Base-by-base conservation (phyloP, 306 rosid genomes). In the Argentina anserina region DNA sequence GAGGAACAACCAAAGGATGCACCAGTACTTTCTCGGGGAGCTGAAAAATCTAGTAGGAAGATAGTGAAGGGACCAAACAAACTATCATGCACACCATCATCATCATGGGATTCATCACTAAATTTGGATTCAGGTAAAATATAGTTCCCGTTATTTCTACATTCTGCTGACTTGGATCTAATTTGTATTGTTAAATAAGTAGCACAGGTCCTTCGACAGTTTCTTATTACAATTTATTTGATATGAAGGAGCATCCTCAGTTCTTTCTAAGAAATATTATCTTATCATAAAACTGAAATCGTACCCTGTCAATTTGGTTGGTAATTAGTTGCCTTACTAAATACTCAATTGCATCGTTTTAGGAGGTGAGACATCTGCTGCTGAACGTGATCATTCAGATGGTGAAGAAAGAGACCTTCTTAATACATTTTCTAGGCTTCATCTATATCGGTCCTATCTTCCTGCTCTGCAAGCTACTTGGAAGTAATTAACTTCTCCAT, bases 401-500 rank as follows among this genome's bases (percentile, higher is more conserved):
- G 53, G 17, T 73, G 81, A 74, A 76, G 82, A 74, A 70, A 66
- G 72, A 42, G 70, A 69, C 8, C 71, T 60, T 43, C 41, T 9
- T 69, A 78, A 49, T 80, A 23, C 64, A 69, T 71, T 36, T 65
- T 71, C 75, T 41, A 50, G 68, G 71, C 11, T 83, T 17, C 42
- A 66, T 56, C 41, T 53, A 31, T 46, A 81, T 55, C 29, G 0
- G 43, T 39, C 61, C 34, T 70, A 20, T 78, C 69, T 86, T 25
- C 98, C 97, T 60, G 77, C 88, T 53, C 76, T 49, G 42, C 26
- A 47, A 40, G 67, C 69, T 36, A 39, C 88, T 62, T 93, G 97
- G 98, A 84, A 76, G 97, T 90, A 82, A 52, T 89, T 82, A 73
- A 9, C 81, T 40, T 67, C 6, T 72, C 76, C 79, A 69, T 83